Percentiles rank a stretch among this genome's conserved stretches.
These are phyloP conservation scores for Spinacia oleracea DNA, from an alignment of 179 eudicot genomes.

Conservation along the genomic window DNA sequence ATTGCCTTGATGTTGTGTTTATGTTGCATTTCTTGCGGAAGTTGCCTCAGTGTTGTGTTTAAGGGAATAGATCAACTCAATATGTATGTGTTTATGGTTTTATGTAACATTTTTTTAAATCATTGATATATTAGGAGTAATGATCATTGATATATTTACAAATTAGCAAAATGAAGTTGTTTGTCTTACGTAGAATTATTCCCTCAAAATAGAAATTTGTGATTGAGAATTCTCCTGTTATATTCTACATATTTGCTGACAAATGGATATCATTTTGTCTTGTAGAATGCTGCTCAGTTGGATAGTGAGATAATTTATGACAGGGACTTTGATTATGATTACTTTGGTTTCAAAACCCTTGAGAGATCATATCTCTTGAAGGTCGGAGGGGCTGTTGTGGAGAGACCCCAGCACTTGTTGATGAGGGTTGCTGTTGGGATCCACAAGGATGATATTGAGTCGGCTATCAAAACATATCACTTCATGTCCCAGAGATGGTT, in stretches of 20 bases:
- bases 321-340: slow-evolving; percentile 98
- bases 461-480: slow-evolving; percentile 82
- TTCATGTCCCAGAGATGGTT: slow-evolving; percentile 98
- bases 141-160: no score
- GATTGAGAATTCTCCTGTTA: background rate
- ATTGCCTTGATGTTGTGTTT: no score
- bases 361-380: slow-evolving; percentile 94
- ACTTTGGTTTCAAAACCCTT: slow-evolving; percentile 95
- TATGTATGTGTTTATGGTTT: no score
- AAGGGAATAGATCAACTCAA: no score
- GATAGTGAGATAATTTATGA: slow-evolving; percentile 99
- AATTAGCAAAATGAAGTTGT: no score
- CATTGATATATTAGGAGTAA: no score
- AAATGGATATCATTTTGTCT: background rate
- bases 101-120: no score
- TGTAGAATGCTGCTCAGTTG: slow-evolving; percentile 85
- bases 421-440: slow-evolving; percentile 99
- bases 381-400: slow-evolving; percentile 75
- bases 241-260: background rate
- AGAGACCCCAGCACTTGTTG: slow-evolving; percentile 97
- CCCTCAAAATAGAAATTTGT: no score
- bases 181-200: no score
- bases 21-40: no score
- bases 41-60: no score
- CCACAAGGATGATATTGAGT: slow-evolving; percentile 87